These are phyloP conservation scores for Mycena citricolor DNA, from an alignment of 1,284 basidiomycete species.

Conservation along the genomic window DNA sequence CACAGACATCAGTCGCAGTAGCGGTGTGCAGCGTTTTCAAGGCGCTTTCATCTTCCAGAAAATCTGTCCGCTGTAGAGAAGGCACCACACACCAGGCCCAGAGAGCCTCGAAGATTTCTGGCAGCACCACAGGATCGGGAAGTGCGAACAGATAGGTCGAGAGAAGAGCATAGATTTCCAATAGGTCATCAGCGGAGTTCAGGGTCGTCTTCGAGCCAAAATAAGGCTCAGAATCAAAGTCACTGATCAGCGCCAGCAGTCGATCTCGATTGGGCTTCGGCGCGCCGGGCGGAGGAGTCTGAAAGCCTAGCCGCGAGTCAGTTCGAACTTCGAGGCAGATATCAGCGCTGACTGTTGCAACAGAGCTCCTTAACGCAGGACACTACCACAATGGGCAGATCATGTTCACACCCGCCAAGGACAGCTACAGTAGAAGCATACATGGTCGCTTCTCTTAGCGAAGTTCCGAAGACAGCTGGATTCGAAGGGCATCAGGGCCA, in stretches of 20 bases:
- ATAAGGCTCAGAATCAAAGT: slow-evolving; percentile 32
- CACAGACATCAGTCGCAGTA: slow-evolving; percentile 30
- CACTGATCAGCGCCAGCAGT: slow-evolving; percentile 34
- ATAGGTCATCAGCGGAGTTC: slow-evolving; percentile 36
- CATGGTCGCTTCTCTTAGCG: slow-evolving; percentile 43
- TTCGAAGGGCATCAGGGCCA: slow-evolving; percentile 1
- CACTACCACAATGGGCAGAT: slow-evolving; percentile 55
- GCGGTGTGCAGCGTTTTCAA: slow-evolving; percentile 28
- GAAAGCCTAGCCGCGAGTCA: slow-evolving; percentile 7
- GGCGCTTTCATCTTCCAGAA: slow-evolving; percentile 16
- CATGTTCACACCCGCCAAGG: slow-evolving; percentile 51
- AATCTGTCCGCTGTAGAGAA: slow-evolving; percentile 28
- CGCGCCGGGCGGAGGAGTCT: background rate
- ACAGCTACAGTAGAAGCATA: slow-evolving; percentile 47
- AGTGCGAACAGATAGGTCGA: slow-evolving; percentile 57
- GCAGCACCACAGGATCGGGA: slow-evolving; percentile 50
- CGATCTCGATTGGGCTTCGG: slow-evolving; percentile 34
- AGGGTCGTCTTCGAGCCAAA: slow-evolving; percentile 26
- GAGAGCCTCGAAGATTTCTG: slow-evolving; percentile 43
- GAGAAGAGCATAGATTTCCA: slow-evolving; percentile 61
- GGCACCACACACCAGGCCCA: slow-evolving; percentile 54
- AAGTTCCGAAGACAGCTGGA: slow-evolving; percentile 49
- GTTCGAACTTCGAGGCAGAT: background rate
- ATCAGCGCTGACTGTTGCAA: slow-evolving; percentile 43
- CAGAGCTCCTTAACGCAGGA: slow-evolving; percentile 62